These are phyloP conservation scores for Hypericum androsaemum DNA, from an alignment of 345 rosid genomes.

Conservation along the genomic window DNA sequence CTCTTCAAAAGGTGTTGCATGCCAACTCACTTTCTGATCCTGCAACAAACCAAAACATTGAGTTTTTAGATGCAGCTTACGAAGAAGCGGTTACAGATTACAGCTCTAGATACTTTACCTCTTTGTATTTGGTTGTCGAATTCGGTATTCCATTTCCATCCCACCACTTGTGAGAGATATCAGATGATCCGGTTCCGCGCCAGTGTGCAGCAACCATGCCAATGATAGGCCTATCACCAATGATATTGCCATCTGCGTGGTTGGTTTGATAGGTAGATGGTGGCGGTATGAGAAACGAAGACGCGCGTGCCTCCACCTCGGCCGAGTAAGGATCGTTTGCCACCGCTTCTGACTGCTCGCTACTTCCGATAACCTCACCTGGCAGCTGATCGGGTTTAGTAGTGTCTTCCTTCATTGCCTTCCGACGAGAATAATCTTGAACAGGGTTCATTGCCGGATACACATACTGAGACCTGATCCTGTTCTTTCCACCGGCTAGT, in stretches of 20 bases:
- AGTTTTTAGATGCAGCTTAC: background rate
- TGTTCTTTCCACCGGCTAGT: slow-evolving; percentile 36
- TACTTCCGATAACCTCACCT: slow-evolving; percentile 21
- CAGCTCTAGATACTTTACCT: slow-evolving; percentile 31
- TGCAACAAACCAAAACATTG: slow-evolving; percentile 22
- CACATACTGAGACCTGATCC: slow-evolving; percentile 72
- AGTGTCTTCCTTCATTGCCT: slow-evolving; percentile 26
- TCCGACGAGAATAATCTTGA: slow-evolving; percentile 36
- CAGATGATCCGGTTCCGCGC: slow-evolving; percentile 49
- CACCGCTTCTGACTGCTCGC: slow-evolving; percentile 24
- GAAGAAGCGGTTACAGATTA: background rate
- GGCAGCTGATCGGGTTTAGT: slow-evolving; percentile 16
- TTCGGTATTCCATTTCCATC: slow-evolving; percentile 98
- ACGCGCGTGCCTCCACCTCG: slow-evolving; percentile 40
- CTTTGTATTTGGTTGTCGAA: slow-evolving; percentile 89
- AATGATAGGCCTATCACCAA: slow-evolving; percentile 73
- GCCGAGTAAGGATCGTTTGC: slow-evolving; percentile 19
- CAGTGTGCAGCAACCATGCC: slow-evolving; percentile 92
- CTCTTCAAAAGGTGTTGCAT: slow-evolving; percentile 95
- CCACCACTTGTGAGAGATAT: slow-evolving; percentile 75
- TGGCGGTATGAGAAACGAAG: slow-evolving; percentile 47
- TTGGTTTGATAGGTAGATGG: slow-evolving; percentile 14
- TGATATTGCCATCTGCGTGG: slow-evolving; percentile 31
- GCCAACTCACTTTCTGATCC: slow-evolving; percentile 98
- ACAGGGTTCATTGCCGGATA: slow-evolving; percentile 42